Evolutionary conservation across 1,284 basidiomycete species (phyloP).

Genomic region (Ganoderma leucocontextum): DNA sequence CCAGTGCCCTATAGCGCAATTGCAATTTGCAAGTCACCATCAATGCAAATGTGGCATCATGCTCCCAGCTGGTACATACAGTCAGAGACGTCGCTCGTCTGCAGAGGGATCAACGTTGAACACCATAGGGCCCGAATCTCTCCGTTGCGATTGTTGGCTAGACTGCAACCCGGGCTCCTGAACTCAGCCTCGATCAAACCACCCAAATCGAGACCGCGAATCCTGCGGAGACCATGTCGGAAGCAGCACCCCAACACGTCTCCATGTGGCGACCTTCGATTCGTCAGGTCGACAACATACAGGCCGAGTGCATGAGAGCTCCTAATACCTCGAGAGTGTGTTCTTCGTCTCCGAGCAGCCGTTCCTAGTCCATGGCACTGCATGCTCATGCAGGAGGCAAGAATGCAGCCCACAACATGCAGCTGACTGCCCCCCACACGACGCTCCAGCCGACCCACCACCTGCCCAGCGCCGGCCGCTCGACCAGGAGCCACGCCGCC

Average conservation of each 20-base stretch:
- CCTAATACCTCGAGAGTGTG: no score
- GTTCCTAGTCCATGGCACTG: no score
- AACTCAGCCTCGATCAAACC: not conserved
- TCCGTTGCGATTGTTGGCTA: not conserved
- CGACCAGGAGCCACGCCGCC: slow-evolving; percentile 68
- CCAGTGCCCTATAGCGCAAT: not conserved
- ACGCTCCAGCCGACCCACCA: slow-evolving; percentile 79
- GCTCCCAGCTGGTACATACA: no score
- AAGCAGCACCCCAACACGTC: not conserved
- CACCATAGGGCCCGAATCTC: not conserved
- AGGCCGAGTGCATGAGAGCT: not conserved
- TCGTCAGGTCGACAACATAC: not conserved
- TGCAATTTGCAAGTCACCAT: not conserved
- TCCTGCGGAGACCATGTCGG: not conserved
- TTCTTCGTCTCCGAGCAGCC: no score
- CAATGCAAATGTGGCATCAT: no score
- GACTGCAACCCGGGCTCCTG: not conserved
- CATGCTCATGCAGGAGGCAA: slow-evolving; percentile 82
- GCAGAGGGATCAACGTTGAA: not conserved
- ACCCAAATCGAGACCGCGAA: not conserved
- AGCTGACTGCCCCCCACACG: slow-evolving; percentile 76
- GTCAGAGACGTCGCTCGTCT: no score
- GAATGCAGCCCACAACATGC: slow-evolving; percentile 88
- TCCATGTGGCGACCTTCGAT: not conserved
- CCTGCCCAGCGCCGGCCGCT: slow-evolving; percentile 53